Conservation (phyloP, 805 yeast species). For the Kodamaea kaohsiungensis region DNA sequence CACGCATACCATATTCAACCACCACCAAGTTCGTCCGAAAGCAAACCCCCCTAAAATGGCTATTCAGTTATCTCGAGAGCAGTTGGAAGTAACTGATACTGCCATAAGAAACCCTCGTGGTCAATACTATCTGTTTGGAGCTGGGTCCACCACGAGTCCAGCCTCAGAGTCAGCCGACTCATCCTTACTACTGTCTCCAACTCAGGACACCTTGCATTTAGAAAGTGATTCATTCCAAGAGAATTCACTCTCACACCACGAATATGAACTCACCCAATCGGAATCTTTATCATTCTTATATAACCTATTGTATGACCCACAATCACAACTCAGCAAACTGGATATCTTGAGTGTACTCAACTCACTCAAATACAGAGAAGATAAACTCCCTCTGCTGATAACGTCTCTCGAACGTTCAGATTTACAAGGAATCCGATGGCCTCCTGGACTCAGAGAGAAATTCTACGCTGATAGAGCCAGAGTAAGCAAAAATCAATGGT, state of each 20-base stretch:
- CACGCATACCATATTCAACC: not conserved
- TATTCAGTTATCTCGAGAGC: constrained; percentile 13
- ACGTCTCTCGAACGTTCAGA: constrained; percentile 19
- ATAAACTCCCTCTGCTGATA: constrained; percentile 23
- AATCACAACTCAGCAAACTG: constrained; percentile 31
- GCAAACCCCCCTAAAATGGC: constrained; percentile 12
- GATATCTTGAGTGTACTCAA: constrained; percentile 39
- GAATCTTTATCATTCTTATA: constrained; percentile 43
- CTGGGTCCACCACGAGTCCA: not conserved
- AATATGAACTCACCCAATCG: constrained; percentile 41
- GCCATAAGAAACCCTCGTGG: constrained; percentile 6
- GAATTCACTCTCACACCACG: constrained; percentile 16
- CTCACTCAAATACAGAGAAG: constrained; percentile 38
- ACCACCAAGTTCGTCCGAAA: not conserved
- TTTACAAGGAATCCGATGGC: constrained; percentile 41
- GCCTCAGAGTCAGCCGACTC: not conserved
- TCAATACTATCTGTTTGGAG: constrained; percentile 2
- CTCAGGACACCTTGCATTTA: not conserved
- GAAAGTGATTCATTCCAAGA: not conserved
- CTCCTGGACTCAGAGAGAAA: constrained; percentile 30
- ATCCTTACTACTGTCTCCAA: not conserved
- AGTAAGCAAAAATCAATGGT: constrained; percentile 39
- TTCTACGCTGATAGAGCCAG: constrained; percentile 35
- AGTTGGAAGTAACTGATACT: constrained; percentile 11
- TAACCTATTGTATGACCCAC: constrained; percentile 39